These are phyloP conservation scores for Colletotrichum sp. DNA, from an alignment of 2,329 filamentous ascomycete species.

Conservation along the genomic window DNA sequence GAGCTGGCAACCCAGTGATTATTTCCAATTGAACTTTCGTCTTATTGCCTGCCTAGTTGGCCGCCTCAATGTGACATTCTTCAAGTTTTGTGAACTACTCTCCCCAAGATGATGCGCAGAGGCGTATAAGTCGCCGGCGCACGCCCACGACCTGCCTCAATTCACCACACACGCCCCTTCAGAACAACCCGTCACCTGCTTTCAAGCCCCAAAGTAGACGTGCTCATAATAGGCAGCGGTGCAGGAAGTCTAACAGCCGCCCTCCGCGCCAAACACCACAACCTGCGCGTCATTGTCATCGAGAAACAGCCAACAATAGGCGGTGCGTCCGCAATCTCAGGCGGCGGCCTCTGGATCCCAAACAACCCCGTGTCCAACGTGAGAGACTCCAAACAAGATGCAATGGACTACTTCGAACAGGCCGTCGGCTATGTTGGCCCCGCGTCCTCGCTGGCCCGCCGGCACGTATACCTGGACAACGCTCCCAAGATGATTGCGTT, in stretches of 20 bases:
- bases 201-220: background rate
- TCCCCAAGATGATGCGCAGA: background rate
- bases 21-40: background rate
- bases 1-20: background rate
- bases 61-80: background rate
- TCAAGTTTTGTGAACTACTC: background rate
- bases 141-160: background rate
- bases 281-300: conserved; percentile 30
- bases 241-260: conserved; percentile 35
- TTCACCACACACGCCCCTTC: background rate
- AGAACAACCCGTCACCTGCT: background rate
- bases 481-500: conserved; percentile 35
- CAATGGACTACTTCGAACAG: conserved; percentile 30
- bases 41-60: background rate
- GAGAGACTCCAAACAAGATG: conserved; percentile 28
- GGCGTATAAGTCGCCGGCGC: background rate
- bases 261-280: conserved; percentile 26
- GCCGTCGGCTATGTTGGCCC: conserved; percentile 32
- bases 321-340: conserved; percentile 38
- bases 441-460: conserved; percentile 29
- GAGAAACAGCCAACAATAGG: conserved; percentile 37
- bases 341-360: conserved; percentile 38
- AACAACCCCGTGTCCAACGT: conserved; percentile 28
- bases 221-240: conserved; percentile 36
- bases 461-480: conserved; percentile 31